Evolutionary conservation across 148 eudicot genomes (phyloP).

Genomic region (Polygonum aviculare): DNA sequence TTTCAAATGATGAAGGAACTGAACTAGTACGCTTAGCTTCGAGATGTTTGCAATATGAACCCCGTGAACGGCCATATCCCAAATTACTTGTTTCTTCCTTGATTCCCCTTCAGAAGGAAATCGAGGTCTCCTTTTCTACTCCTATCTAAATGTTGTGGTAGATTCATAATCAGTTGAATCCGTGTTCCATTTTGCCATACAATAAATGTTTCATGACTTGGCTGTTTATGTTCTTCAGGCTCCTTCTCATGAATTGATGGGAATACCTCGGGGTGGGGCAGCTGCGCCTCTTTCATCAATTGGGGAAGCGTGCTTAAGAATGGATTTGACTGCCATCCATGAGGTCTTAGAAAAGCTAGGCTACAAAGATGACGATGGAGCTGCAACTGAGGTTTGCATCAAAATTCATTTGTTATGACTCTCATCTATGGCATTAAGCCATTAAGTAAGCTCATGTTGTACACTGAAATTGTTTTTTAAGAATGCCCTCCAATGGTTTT

Average conservation of each 20-base stretch:
- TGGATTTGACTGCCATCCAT: slow-evolving; percentile 85
- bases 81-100: slow-evolving; percentile 69
- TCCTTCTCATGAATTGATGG: slow-evolving; percentile 77
- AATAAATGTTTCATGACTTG: not conserved
- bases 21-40: slow-evolving; percentile 83
- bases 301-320: slow-evolving; percentile 83
- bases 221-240: slow-evolving; percentile 34
- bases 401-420: not conserved
- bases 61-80: slow-evolving; percentile 86
- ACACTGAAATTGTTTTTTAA: not conserved
- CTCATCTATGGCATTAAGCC: not conserved
- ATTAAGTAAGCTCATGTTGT: not conserved
- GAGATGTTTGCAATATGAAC: slow-evolving; percentile 85
- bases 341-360: slow-evolving; percentile 68
- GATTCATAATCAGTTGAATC: not conserved
- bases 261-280: slow-evolving; percentile 49
- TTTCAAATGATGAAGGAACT: slow-evolving; percentile 76
- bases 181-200: not conserved
- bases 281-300: slow-evolving; percentile 48
- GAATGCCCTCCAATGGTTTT: not conserved
- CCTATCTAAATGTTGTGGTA: not conserved
- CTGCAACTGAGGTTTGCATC: slow-evolving; percentile 74
- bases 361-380: slow-evolving; percentile 90
- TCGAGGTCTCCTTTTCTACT: slow-evolving; percentile 41
- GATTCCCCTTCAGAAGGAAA: slow-evolving; percentile 87